phyloP scores from a whole-genome alignment of 1,139 yeast genomes.

The Debaryomycetaceae sp. region DNA sequence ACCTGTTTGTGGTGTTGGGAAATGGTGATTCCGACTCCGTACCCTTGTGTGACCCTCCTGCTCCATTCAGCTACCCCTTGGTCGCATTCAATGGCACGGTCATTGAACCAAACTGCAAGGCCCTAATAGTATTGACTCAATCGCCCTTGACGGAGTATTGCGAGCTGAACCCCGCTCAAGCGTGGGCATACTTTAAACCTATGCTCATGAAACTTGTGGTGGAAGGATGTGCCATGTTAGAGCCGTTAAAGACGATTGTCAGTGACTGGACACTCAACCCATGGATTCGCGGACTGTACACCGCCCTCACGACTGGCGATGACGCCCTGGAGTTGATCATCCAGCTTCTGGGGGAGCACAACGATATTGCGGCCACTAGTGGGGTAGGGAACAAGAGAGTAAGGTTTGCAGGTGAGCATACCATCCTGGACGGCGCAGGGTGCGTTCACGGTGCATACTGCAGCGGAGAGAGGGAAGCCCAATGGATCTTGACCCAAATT shows the following conservation, averaged over 20 bases:
- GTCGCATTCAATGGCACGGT: slow-evolving; percentile 21
- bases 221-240: slow-evolving; percentile 6
- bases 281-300: slow-evolving; percentile 63
- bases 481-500: slow-evolving; percentile 19
- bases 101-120: slow-evolving; percentile 7
- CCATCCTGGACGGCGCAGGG: slow-evolving; percentile 67
- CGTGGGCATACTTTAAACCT: slow-evolving; percentile 31
- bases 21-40: slow-evolving; percentile 6
- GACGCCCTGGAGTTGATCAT: slow-evolving; percentile 54
- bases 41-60: slow-evolving; percentile 8
- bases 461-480: slow-evolving; percentile 65
- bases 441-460: slow-evolving; percentile 76
- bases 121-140: slow-evolving; percentile 55
- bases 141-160: slow-evolving; percentile 53
- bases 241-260: slow-evolving; percentile 42
- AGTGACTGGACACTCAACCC: slow-evolving; percentile 67
- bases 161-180: slow-evolving; percentile 24
- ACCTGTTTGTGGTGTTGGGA: slow-evolving; percentile 41
- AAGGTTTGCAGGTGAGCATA: slow-evolving; percentile 81
- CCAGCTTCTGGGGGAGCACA: slow-evolving; percentile 33
- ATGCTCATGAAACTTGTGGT: slow-evolving; percentile 18
- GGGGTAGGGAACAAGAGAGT: slow-evolving; percentile 22
- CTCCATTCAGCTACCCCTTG: slow-evolving; percentile 21
- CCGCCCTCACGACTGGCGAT: slow-evolving; percentile 57
- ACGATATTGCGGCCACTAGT: slow-evolving; percentile 22